A percentile compares a stretch with the other conserved stretches of the same genome.
phyloP scores from a whole-genome alignment of 495 filamentous ascomycete species.

The Neurospora terricola region DNA sequence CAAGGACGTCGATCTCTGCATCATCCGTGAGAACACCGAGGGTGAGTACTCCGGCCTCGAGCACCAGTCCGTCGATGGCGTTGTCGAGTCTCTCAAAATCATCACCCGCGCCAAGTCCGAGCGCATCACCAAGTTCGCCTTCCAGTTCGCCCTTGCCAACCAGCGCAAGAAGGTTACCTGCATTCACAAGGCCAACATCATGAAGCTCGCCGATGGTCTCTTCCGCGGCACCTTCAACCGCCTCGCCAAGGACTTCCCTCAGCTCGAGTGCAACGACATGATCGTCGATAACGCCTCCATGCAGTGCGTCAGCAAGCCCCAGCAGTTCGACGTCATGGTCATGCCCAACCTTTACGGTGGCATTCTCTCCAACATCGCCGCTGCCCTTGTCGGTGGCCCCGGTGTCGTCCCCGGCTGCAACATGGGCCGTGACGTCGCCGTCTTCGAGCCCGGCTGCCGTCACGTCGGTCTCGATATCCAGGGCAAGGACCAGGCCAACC shows the following conservation, averaged over 20 bases:
- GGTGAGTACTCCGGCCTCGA: slow-evolving; percentile 98
- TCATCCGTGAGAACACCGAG: slow-evolving; percentile 99
- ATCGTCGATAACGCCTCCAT: slow-evolving; percentile 99
- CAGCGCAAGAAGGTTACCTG: slow-evolving; percentile 97
- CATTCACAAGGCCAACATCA: slow-evolving; percentile 99
- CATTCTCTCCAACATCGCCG: slow-evolving; percentile 97
- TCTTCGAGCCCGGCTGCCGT: slow-evolving; percentile 97
- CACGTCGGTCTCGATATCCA: slow-evolving; percentile 99
- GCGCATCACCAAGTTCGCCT: slow-evolving; percentile 97
- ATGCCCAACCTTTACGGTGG: slow-evolving; percentile 99
- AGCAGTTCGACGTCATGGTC: slow-evolving; percentile 99
- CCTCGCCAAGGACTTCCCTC: slow-evolving; percentile 85
- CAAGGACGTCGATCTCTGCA: slow-evolving; percentile 92
- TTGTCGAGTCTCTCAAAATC: slow-evolving; percentile 99
- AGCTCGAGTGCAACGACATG: slow-evolving; percentile 92
- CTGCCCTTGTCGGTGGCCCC: slow-evolving; percentile 94
- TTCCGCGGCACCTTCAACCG: slow-evolving; percentile 96
- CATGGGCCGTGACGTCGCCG: slow-evolving; percentile 96
- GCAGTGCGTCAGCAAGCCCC: slow-evolving; percentile 90
- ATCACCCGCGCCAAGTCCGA: slow-evolving; percentile 98
- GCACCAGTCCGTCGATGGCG: slow-evolving; percentile 93
- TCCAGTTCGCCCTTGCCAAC: slow-evolving; percentile 94
- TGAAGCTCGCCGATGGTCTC: slow-evolving; percentile 97
- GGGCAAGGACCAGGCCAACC: slow-evolving; percentile 97
- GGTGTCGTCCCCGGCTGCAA: slow-evolving; percentile 97